Evolutionary conservation across 164 flowering plant species (phyloP).

Genomic region (Houttuynia cordata): DNA sequence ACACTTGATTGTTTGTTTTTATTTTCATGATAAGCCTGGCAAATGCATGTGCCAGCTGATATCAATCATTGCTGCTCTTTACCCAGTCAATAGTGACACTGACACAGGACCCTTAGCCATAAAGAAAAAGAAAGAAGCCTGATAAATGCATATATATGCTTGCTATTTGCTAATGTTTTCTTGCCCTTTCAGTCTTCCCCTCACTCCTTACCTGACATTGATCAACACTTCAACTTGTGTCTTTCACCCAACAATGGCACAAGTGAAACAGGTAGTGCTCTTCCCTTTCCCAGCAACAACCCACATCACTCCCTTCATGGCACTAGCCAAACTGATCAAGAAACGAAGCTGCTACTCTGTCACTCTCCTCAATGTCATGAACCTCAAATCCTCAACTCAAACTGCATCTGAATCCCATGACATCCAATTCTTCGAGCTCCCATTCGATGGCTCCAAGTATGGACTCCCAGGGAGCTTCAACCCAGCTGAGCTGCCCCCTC

Average conservation of each 20-base stretch:
- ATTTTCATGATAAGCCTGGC: too few relatives aligned
- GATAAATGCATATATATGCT: too few relatives aligned
- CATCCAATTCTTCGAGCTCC: conserved; percentile 10
- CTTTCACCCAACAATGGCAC: neutral
- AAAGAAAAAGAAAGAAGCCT: too few relatives aligned
- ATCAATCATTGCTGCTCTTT: too few relatives aligned
- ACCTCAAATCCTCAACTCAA: conserved; percentile 3
- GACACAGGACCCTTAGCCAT: too few relatives aligned
- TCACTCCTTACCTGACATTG: too few relatives aligned
- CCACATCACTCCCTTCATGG: conserved; percentile 12
- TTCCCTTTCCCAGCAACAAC: conserved; percentile 13
- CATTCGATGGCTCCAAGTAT: conserved; percentile 9
- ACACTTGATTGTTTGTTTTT: too few relatives aligned
- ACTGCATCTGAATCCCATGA: neutral
- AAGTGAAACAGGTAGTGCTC: conserved; percentile 5
- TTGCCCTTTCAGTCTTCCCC: too few relatives aligned
- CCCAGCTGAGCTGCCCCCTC: neutral
- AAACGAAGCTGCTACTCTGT: neutral
- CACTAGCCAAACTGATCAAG: conserved; percentile 5
- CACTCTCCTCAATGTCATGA: conserved; percentile 7
- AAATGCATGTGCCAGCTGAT: too few relatives aligned
- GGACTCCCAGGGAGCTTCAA: conserved; percentile 13
- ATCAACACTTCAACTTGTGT: too few relatives aligned
- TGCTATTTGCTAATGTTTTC: too few relatives aligned
- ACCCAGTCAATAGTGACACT: too few relatives aligned